phyloP scores from a whole-genome alignment of 305 asterid species.

The Solanum hybrid region DNA sequence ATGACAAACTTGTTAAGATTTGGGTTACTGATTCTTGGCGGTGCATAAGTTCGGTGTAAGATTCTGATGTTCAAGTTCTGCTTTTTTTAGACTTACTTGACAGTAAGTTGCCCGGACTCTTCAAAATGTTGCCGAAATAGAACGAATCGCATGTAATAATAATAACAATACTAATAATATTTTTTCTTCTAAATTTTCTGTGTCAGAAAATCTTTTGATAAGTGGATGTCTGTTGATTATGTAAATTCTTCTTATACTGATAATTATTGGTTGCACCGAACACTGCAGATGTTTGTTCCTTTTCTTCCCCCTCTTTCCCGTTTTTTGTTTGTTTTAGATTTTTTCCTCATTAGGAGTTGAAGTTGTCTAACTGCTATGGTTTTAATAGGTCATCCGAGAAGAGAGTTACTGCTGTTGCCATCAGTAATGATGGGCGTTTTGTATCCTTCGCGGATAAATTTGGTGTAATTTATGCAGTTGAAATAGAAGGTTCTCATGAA shows the following conservation, averaged over 20 bases:
- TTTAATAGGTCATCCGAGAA: conserved; percentile 71
- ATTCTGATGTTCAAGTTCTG: neutral
- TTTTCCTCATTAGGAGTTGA: neutral
- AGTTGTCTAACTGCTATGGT: neutral
- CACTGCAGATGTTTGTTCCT: no score
- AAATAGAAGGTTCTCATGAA: conserved; percentile 28
- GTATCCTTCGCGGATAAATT: conserved; percentile 89
- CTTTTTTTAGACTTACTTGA: neutral
- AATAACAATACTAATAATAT: neutral
- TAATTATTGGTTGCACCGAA: no score
- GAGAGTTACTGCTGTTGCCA: conserved; percentile 85
- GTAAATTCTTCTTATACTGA: no score
- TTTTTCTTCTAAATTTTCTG: neutral
- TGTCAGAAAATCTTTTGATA: no score
- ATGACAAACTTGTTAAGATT: conserved; percentile 81
- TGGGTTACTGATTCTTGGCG: conserved; percentile 76
- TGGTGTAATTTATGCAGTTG: conserved; percentile 70
- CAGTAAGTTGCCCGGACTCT: neutral
- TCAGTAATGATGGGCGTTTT: conserved; percentile 50
- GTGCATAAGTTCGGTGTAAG: conserved; percentile 71
- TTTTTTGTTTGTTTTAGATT: no score
- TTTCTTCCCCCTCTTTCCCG: no score
- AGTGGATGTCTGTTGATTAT: no score
- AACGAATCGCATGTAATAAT: neutral
- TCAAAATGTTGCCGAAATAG: neutral